phyloP scores from a whole-genome alignment of 148 eudicot species.

The Oxyria digyna region DNA sequence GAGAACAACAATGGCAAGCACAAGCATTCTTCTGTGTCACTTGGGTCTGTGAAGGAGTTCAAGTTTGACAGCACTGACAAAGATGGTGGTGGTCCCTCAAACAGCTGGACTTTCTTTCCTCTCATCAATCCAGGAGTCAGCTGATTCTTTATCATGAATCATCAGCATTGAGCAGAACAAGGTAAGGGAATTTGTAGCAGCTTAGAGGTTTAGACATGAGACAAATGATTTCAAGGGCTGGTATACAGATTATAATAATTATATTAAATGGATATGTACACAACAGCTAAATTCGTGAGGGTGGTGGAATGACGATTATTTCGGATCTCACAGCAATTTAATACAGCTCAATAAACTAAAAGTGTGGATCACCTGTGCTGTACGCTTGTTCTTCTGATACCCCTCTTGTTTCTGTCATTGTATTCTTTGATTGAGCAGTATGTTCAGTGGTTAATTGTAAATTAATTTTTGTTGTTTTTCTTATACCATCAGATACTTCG shows the following conservation, averaged over 20 bases:
- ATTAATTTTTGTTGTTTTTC: background rate
- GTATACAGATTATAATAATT: background rate
- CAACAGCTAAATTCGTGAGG: background rate
- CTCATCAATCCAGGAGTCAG: conserved; percentile 59
- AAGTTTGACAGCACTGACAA: conserved; percentile 60
- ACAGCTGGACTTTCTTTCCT: conserved; percentile 84
- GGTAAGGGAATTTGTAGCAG: background rate
- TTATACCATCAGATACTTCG: background rate
- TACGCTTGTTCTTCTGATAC: background rate
- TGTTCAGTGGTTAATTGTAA: background rate
- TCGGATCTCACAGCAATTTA: background rate
- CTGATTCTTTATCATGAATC: conserved; percentile 9
- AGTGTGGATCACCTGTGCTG: background rate
- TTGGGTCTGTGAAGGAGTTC: conserved; percentile 84
- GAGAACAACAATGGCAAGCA: conserved; percentile 31
- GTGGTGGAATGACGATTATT: background rate
- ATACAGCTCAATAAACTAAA: background rate
- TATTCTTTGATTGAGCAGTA: background rate
- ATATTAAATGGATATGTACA: background rate
- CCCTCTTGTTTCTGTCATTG: background rate
- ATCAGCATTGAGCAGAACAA: background rate
- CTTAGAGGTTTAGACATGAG: background rate
- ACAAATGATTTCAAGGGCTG: background rate
- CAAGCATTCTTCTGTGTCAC: conserved; percentile 38
- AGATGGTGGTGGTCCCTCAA: conserved; percentile 28